Base-by-base conservation (phyloP, 2,329 filamentous ascomycete genomes). In the Hymenoscyphus repandus region DNA sequence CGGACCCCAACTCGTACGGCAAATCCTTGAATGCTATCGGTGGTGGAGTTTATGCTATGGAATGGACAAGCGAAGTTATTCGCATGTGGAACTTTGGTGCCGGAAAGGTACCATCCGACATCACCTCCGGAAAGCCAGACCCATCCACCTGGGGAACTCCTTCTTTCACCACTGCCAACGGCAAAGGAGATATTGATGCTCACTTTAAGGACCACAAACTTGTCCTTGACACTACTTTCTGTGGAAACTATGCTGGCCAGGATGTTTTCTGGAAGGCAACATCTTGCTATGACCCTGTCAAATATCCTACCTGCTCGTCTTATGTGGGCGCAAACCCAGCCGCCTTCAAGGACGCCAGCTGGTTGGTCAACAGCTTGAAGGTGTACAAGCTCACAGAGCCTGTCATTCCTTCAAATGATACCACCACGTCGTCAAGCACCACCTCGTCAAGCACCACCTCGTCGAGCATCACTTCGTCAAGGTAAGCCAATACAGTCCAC, bases 21-120 rank as follows among this genome's bases (percentile, higher is more conserved):
- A 77, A 74, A 42, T 72, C 75, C 1, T 88, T 90, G 71, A 90
- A 90, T 64, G 72, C 73, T 3, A 77, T 67, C 32, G 73, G 75
- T 2, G 84, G 85, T 31, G 85, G 84, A 31, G 76, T 88, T 3
- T 88, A 86, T 58, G 84, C 82, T 5, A 78, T 85, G 57, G 74
- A 85, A 62, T 92, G 88, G 86, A 83, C 83, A 38, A 70, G 72
- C 6, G 68, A 78, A 1, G 77, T 75, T 51, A 87, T 95, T 65
- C 81, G 76, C 49, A 74, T 93, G 56, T 95, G 84, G 82, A 86
- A 87, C 70, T 95, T 90, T 68, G 72, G 81, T 2, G 79, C 85
- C 13, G 69, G 68, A 30, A 65, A 68, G 6, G 78, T 90, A 39
- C 89, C 90, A 0, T 62, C 67, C 1, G 83, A 93, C 61, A 83